These are phyloP conservation scores for Candida pseudoviswanathii DNA, from an alignment of 1,139 yeast species.

Conservation along the genomic window DNA sequence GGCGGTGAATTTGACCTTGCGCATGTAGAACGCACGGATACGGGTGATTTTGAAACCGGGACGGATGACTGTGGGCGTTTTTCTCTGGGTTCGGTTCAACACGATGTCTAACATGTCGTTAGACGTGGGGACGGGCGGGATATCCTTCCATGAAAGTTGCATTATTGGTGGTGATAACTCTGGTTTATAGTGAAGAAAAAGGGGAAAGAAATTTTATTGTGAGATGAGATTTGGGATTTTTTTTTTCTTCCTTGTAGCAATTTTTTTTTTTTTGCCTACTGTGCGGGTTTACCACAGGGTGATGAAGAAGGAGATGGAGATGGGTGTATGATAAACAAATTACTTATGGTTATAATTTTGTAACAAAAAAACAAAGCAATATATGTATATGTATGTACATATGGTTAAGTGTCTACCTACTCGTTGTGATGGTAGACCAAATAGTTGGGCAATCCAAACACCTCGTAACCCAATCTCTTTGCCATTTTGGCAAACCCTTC, in stretches of 20 bases:
- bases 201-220: not conserved
- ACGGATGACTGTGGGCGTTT: constrained; percentile 96
- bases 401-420: constrained; percentile 21
- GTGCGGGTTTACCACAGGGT: too few relatives aligned
- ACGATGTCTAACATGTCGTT: constrained; percentile 95
- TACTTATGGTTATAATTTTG: not conserved
- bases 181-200: not conserved
- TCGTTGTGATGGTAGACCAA: constrained; percentile 85
- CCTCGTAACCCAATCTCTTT: constrained; percentile 86
- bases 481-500: constrained; percentile 99
- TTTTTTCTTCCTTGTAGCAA: constrained; percentile 3
- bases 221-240: constrained; percentile 1
- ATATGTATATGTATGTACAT: too few relatives aligned
- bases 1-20: constrained; percentile 93
- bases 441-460: constrained; percentile 91
- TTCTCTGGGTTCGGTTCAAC: constrained; percentile 95
- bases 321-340: too few relatives aligned
- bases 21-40: constrained; percentile 97
- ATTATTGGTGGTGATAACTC: constrained; percentile 32
- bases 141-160: constrained; percentile 99
- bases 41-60: constrained; percentile 96
- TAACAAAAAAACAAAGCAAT: not conserved
- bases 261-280: constrained; percentile 1
- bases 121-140: constrained; percentile 89
- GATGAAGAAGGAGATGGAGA: too few relatives aligned